Conservation (phyloP, 495 filamentous ascomycete species). For the Talaromyces stipitatus region DNA sequence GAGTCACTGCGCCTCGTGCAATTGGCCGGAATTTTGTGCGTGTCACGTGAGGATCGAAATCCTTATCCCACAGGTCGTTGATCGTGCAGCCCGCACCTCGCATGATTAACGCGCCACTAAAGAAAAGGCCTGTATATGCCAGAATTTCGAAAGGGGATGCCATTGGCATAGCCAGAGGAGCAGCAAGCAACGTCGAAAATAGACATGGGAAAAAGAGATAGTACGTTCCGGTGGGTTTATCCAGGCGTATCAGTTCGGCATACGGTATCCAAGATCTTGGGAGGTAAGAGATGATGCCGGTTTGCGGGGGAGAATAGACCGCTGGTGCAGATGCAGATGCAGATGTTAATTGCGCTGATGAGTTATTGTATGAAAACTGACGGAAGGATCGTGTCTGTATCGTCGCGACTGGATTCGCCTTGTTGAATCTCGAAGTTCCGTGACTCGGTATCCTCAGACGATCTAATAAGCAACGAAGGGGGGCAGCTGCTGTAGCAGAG, state of each 20-base stretch:
- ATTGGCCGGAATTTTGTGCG: slow-evolving; percentile 85
- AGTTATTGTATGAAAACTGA: slow-evolving; percentile 64
- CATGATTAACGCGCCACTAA: slow-evolving; percentile 86
- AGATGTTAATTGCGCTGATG: slow-evolving; percentile 61
- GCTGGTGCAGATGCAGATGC: slow-evolving; percentile 52
- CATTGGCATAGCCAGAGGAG: slow-evolving; percentile 30
- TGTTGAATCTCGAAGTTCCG: neutral
- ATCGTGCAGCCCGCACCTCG: slow-evolving; percentile 96
- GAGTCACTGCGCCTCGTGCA: slow-evolving; percentile 74
- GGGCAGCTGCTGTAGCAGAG: neutral
- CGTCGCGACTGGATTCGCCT: neutral
- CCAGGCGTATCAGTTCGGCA: slow-evolving; percentile 84
- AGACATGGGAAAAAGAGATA: slow-evolving; percentile 95
- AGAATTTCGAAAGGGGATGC: slow-evolving; percentile 49
- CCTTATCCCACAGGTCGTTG: slow-evolving; percentile 95
- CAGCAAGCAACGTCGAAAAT: slow-evolving; percentile 50
- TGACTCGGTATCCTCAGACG: neutral
- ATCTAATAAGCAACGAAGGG: neutral
- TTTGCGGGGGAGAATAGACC: slow-evolving; percentile 77
- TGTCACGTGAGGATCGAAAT: slow-evolving; percentile 84
- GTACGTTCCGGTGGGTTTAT: slow-evolving; percentile 91
- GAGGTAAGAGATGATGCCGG: slow-evolving; percentile 71
- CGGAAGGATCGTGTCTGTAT: slow-evolving; percentile 18
- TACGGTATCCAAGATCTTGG: slow-evolving; percentile 78
- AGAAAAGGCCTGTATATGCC: slow-evolving; percentile 70